Percentiles rank a stretch among this genome's conserved stretches.
phyloP scores from a whole-genome alignment of 352 stramenopile genomes.

The Phytopythium vexans region DNA sequence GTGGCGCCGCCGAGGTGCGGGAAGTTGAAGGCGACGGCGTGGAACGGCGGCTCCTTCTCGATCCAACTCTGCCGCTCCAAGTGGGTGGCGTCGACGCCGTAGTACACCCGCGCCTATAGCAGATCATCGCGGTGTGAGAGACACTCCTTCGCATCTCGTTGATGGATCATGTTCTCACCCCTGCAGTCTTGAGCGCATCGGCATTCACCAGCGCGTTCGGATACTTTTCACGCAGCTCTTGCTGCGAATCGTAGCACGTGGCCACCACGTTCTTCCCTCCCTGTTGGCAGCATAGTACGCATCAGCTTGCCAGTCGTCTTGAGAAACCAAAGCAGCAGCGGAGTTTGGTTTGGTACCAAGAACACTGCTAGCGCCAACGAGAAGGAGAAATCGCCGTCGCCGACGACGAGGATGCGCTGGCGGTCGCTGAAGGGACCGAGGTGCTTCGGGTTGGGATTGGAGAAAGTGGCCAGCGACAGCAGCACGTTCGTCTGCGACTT shows the following conservation, averaged over 20 bases:
- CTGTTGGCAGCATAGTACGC: constrained; percentile 12
- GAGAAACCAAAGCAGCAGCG: neutral
- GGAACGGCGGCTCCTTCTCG: constrained; percentile 37
- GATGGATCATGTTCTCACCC: too few species aligned
- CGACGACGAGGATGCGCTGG: constrained; percentile 76
- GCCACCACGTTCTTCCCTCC: constrained; percentile 63
- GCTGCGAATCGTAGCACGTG: constrained; percentile 74
- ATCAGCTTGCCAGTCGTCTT: neutral
- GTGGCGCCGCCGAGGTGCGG: constrained; percentile 80
- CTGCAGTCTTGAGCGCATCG: constrained; percentile 67
- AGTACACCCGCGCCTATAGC: constrained; percentile 60
- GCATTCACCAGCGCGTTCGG: constrained; percentile 59
- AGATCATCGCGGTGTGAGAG: too few species aligned
- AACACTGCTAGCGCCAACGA: constrained; percentile 70
- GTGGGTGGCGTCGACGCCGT: constrained; percentile 64
- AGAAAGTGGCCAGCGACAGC: constrained; percentile 61
- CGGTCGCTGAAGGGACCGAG: constrained; percentile 72
- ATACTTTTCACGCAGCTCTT: constrained; percentile 74
- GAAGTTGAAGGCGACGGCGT: constrained; percentile 84
- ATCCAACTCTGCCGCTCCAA: constrained; percentile 62
- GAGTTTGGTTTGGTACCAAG: constrained; percentile 29
- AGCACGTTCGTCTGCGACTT: constrained; percentile 71
- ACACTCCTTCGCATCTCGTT: too few species aligned
- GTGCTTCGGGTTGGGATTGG: constrained; percentile 83
- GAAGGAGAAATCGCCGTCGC: constrained; percentile 87